Evolutionary conservation across 257 asterid species (phyloP).

Genomic region (Coffea eugenioides): DNA sequence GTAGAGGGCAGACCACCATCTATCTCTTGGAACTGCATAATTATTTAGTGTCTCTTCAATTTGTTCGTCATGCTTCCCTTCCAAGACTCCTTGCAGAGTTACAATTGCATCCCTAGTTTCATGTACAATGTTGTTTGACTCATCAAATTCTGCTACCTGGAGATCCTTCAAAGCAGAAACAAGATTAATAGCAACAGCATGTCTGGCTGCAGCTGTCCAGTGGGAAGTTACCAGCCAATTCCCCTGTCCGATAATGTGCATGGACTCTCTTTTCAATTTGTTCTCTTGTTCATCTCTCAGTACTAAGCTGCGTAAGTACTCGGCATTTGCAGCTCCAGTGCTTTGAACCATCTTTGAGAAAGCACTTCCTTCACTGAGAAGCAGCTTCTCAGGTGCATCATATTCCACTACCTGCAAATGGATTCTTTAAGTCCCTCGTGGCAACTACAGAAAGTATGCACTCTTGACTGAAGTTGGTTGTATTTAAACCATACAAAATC

Average conservation of each 20-base stretch:
- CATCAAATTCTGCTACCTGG: constrained; percentile 52
- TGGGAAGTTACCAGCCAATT: constrained; percentile 90
- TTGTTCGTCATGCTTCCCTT: constrained; percentile 77
- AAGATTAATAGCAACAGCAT: constrained; percentile 75
- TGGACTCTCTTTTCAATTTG: constrained; percentile 21
- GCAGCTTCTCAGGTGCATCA: constrained; percentile 67
- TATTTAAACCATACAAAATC: neutral
- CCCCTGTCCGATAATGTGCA: constrained; percentile 54
- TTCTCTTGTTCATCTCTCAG: constrained; percentile 37
- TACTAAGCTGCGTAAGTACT: constrained; percentile 78
- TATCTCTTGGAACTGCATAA: constrained; percentile 60
- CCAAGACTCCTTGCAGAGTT: constrained; percentile 82
- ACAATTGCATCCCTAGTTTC: constrained; percentile 84
- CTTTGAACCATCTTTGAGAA: constrained; percentile 97
- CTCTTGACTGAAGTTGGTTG: neutral
- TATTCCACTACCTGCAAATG: constrained; percentile 67
- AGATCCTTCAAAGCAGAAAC: constrained; percentile 85
- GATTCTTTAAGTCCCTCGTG: neutral
- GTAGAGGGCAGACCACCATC: constrained; percentile 96
- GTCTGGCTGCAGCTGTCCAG: constrained; percentile 95
- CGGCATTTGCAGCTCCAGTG: constrained; percentile 91
- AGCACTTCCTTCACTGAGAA: constrained; percentile 65
- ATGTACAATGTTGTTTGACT: constrained; percentile 58
- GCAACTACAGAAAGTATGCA: neutral
- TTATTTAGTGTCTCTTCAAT: constrained; percentile 75